A percentile compares a stretch with the other conserved stretches of the same genome.
These are phyloP conservation scores for Coemansia asiatica DNA, from an alignment of 192 early-diverging fungal species.

Conservation along the genomic window DNA sequence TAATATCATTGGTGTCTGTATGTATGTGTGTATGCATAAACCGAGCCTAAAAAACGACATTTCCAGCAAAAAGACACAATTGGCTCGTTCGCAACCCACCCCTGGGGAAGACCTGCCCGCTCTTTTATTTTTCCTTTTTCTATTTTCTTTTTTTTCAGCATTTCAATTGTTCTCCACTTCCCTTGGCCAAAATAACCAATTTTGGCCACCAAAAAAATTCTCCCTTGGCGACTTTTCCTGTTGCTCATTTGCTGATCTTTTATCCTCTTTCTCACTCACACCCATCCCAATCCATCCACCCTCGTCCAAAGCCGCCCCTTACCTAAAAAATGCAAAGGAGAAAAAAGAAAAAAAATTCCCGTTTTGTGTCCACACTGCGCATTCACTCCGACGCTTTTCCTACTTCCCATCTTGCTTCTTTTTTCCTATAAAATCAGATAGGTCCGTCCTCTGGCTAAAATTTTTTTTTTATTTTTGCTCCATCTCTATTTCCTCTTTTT, in stretches of 20 bases:
- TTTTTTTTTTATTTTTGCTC: not conserved
- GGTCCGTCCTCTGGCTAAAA: not conserved
- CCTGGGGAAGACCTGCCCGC: not conserved
- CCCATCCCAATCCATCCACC: not conserved
- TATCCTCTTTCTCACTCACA: not conserved
- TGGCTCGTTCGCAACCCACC: not conserved
- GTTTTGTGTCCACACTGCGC: not conserved
- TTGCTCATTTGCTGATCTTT: slow-evolving; percentile 4
- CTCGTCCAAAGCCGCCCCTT: not conserved
- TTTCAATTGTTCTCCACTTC: not conserved
- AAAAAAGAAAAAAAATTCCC: too few relatives aligned
- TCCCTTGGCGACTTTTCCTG: not conserved
- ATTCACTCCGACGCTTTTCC: not conserved
- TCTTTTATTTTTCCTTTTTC: not conserved
- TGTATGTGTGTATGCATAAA: too few relatives aligned
- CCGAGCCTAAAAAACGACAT: too few relatives aligned
- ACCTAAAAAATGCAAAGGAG: not conserved
- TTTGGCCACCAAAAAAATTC: not conserved
- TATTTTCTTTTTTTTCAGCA: not conserved
- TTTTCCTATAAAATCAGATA: not conserved
- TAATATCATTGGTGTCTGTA: too few relatives aligned
- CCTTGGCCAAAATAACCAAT: slow-evolving; percentile 1
- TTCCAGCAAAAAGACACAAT: not conserved
- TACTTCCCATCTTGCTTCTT: not conserved
- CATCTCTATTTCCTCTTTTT: not conserved